Percentiles rank a stretch among this genome's conserved stretches.
phyloP scores from a whole-genome alignment of 75 land plant species.

The Cunninghamia lanceolata region DNA sequence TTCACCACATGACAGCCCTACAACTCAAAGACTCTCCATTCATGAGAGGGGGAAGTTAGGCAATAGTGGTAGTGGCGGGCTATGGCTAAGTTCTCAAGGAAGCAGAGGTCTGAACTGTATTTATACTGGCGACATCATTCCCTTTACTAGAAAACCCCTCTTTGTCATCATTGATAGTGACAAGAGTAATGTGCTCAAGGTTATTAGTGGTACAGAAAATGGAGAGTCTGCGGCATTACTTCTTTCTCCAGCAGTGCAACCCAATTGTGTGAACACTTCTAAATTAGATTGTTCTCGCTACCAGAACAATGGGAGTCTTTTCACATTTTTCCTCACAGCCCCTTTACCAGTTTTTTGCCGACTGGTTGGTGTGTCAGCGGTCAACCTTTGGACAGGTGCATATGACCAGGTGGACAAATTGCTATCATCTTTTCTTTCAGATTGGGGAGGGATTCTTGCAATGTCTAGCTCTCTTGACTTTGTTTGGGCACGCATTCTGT shows the following conservation, averaged over 20 bases:
- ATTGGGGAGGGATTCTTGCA: too few species aligned
- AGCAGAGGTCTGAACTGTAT: conserved; percentile 71
- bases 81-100: conserved; percentile 74
- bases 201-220: conserved; percentile 78
- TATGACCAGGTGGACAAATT: conserved; percentile 59
- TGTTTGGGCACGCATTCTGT: conserved; percentile 83
- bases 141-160: conserved; percentile 89
- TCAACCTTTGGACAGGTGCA: conserved; percentile 39
- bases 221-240: conserved; percentile 81
- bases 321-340: conserved; percentile 91
- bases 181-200: conserved; percentile 92
- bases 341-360: conserved; percentile 85
- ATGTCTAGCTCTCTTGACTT: too few species aligned
- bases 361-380: conserved; percentile 40
- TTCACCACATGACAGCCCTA: conserved; percentile 18
- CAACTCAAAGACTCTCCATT: conserved; percentile 14
- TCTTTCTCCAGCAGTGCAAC: conserved; percentile 52
- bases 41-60: conserved; percentile 13
- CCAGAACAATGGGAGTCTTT: conserved; percentile 59
- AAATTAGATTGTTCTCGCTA: conserved; percentile 21
- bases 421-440: too few species aligned
- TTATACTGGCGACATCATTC: conserved; percentile 84
- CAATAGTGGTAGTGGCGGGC: conserved; percentile 25
- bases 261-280: conserved; percentile 14
- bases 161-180: conserved; percentile 93